phyloP scores from a whole-genome alignment of 208 protist genomes.

The Trypanosoma rangeli region DNA sequence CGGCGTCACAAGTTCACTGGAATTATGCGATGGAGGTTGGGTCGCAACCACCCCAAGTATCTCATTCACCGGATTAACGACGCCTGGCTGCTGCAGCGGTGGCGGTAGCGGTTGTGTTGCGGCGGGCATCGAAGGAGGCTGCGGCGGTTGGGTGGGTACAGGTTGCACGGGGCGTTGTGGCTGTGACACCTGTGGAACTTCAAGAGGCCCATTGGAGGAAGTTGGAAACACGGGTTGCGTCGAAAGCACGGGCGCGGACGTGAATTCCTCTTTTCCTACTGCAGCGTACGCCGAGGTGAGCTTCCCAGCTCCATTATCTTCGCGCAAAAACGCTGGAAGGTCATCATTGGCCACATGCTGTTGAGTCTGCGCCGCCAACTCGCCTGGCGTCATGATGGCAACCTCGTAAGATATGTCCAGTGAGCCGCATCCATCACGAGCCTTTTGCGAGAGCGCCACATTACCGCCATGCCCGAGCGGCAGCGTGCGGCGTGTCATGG shows the following conservation, averaged over 20 bases:
- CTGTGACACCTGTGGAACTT: neutral
- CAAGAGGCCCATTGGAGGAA: constrained; percentile 1
- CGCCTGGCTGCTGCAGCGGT: constrained; percentile 1
- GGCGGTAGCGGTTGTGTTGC: neutral
- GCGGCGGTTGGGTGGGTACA: neutral
- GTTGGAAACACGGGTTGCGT: neutral
- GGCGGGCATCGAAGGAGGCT: neutral
- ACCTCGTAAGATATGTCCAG: constrained; percentile 62
- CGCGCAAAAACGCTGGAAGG: constrained; percentile 23
- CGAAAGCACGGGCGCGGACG: constrained; percentile 8
- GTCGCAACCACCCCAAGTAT: neutral
- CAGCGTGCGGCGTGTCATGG: constrained; percentile 38
- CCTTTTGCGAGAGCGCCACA: constrained; percentile 46
- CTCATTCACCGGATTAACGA: neutral
- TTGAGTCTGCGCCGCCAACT: constrained; percentile 1
- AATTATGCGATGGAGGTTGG: neutral
- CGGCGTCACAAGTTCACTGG: neutral
- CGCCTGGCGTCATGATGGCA: constrained; percentile 19
- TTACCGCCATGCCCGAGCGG: constrained; percentile 71
- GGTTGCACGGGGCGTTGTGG: neutral
- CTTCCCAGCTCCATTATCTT: constrained; percentile 12
- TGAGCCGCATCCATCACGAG: constrained; percentile 51
- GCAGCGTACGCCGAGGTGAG: constrained; percentile 28
- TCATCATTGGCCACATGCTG: constrained; percentile 6
- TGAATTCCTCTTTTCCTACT: neutral